These are phyloP conservation scores for Microcera coccophila DNA, from an alignment of 2,329 filamentous ascomycete species.

Conservation along the genomic window DNA sequence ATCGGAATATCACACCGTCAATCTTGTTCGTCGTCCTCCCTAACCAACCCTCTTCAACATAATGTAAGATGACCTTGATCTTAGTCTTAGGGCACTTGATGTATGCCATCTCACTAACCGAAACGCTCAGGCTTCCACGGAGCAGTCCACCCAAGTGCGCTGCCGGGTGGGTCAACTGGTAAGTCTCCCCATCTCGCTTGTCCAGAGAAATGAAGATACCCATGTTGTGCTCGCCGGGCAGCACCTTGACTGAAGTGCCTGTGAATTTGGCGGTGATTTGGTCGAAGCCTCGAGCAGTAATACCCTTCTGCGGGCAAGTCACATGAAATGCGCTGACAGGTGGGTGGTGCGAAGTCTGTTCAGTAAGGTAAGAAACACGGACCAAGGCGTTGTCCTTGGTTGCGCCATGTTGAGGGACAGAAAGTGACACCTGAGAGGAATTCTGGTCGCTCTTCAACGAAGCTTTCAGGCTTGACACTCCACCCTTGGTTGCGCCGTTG, in stretches of 20 bases:
- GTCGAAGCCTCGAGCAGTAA: slow-evolving; percentile 86
- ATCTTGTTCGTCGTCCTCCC: slow-evolving; percentile 88
- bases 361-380: slow-evolving; percentile 88
- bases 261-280: slow-evolving; percentile 98
- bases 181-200: slow-evolving; percentile 78
- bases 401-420: slow-evolving; percentile 47
- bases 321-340: slow-evolving; percentile 95
- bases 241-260: slow-evolving; percentile 87
- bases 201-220: slow-evolving; percentile 91
- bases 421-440: slow-evolving; percentile 47
- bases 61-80: slow-evolving; percentile 88
- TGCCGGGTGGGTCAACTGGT: slow-evolving; percentile 91
- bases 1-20: slow-evolving; percentile 84
- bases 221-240: slow-evolving; percentile 86
- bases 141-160: slow-evolving; percentile 87
- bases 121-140: slow-evolving; percentile 81
- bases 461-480: slow-evolving; percentile 47
- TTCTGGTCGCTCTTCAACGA: slow-evolving; percentile 42
- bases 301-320: slow-evolving; percentile 84
- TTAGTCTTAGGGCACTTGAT: slow-evolving; percentile 86
- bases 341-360: slow-evolving; percentile 97
- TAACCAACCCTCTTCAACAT: slow-evolving; percentile 92
- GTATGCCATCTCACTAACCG: slow-evolving; percentile 84
- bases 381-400: slow-evolving; percentile 50
- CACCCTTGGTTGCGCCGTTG: slow-evolving; percentile 37